Conservation (phyloP, 1,284 basidiomycete species). For the Taiwanofungus camphoratus region DNA sequence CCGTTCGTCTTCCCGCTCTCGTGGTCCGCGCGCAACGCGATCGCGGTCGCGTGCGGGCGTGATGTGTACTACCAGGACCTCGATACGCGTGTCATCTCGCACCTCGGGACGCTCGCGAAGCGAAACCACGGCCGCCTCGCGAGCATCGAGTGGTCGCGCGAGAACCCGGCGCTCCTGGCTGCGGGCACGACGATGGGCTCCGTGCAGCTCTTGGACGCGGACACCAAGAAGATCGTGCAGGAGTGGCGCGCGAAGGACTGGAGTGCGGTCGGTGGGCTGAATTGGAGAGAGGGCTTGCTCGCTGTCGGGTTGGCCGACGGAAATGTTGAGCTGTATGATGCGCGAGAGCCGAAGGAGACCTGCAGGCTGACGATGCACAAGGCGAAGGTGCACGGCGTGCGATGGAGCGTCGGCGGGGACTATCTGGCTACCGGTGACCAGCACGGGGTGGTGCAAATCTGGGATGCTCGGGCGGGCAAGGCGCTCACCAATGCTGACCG, state of each 20-base stretch:
- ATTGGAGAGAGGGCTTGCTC: slow-evolving; percentile 36
- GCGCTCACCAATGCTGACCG: slow-evolving; percentile 28
- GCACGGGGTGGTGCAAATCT: slow-evolving; percentile 37
- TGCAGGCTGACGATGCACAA: slow-evolving; percentile 30
- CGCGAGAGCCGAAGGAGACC: slow-evolving; percentile 26
- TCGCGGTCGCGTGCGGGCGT: slow-evolving; percentile 42
- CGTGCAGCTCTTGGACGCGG: slow-evolving; percentile 38
- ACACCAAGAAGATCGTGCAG: slow-evolving; percentile 22
- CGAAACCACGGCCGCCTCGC: slow-evolving; percentile 19
- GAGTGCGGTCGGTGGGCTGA: slow-evolving; percentile 35
- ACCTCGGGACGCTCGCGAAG: slow-evolving; percentile 32
- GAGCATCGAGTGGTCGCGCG: slow-evolving; percentile 35
- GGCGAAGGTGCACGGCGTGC: slow-evolving; percentile 38
- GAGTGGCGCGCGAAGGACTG: slow-evolving; percentile 33
- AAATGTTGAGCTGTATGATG: slow-evolving; percentile 34
- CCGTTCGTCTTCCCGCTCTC: slow-evolving; percentile 42
- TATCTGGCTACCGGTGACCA: slow-evolving; percentile 39
- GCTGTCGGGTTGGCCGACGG: slow-evolving; percentile 37
- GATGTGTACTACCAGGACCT: slow-evolving; percentile 46
- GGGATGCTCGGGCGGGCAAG: slow-evolving; percentile 37
- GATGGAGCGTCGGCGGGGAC: slow-evolving; percentile 40
- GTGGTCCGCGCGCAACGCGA: slow-evolving; percentile 39
- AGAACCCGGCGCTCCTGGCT: slow-evolving; percentile 28
- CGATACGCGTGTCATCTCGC: slow-evolving; percentile 38
- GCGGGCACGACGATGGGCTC: slow-evolving; percentile 36